These are phyloP conservation scores for Mycosphaerella sp. DNA, from an alignment of 2,329 filamentous ascomycete species.

Conservation along the genomic window DNA sequence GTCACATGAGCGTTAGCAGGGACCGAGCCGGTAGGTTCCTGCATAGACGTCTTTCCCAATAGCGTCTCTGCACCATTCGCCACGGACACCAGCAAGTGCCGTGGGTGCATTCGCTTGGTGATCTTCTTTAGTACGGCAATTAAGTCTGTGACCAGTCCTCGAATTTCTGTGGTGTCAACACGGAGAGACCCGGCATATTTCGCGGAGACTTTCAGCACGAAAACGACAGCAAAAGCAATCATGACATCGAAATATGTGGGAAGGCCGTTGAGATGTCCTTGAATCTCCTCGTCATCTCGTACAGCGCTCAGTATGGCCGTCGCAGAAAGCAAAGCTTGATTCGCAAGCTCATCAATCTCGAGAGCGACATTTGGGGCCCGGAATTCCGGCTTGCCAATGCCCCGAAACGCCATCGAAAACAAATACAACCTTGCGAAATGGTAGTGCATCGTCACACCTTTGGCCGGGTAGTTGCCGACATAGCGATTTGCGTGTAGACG, in stretches of 20 bases:
- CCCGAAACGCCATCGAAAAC: slow-evolving; percentile 27
- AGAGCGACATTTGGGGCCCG: slow-evolving; percentile 23
- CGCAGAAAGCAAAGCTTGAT: slow-evolving; percentile 25
- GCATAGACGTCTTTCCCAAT: slow-evolving; percentile 21
- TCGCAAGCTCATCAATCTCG: slow-evolving; percentile 29
- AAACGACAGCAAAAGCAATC: slow-evolving; percentile 31
- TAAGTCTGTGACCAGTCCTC: slow-evolving; percentile 22
- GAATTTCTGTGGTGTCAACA: slow-evolving; percentile 26
- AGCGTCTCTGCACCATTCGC: slow-evolving; percentile 26
- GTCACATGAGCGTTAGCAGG: slow-evolving; percentile 28
- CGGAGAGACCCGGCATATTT: slow-evolving; percentile 26
- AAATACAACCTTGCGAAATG: slow-evolving; percentile 30
- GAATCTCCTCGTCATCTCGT: slow-evolving; percentile 25
- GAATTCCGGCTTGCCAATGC: slow-evolving; percentile 23
- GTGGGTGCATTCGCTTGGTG: slow-evolving; percentile 28
- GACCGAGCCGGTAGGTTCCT: slow-evolving; percentile 16
- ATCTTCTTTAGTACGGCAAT: slow-evolving; percentile 26
- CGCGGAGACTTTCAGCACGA: slow-evolving; percentile 30
- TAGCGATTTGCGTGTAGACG: slow-evolving; percentile 24
- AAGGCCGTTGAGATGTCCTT: slow-evolving; percentile 27
- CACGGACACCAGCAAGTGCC: slow-evolving; percentile 28
- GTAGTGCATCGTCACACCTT: slow-evolving; percentile 27
- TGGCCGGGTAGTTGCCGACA: slow-evolving; percentile 27
- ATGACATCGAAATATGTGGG: slow-evolving; percentile 32
- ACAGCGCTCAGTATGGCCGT: slow-evolving; percentile 26